Percentiles rank a stretch among this genome's conserved stretches.
These are phyloP conservation scores for Pelargonium fulgidum DNA, from an alignment of 441 rosid genomes.

Conservation along the genomic window DNA sequence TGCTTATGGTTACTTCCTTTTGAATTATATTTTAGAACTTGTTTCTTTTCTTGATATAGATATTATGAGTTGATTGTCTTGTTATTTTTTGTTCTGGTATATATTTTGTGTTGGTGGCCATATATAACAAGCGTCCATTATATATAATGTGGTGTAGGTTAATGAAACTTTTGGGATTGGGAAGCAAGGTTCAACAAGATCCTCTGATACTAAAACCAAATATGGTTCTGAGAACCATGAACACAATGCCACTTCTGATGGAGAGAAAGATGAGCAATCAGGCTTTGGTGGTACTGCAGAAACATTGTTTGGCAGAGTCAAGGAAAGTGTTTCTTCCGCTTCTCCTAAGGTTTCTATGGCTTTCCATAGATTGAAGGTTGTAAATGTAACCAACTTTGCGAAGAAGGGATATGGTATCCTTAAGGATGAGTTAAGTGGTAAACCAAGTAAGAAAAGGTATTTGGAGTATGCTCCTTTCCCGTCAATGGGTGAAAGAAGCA, in stretches of 20 bases:
- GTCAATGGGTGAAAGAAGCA: constrained; percentile 63
- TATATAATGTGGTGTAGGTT: no score
- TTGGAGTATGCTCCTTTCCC: constrained; percentile 65
- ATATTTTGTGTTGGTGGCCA: no score
- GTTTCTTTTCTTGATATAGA: no score
- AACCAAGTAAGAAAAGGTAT: constrained; percentile 62
- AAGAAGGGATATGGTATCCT: constrained; percentile 83
- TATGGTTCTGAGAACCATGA: constrained; percentile 31
- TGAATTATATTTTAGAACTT: no score
- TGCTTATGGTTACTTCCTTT: no score
- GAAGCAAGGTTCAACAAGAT: constrained; percentile 41
- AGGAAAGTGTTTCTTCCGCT: constrained; percentile 46
- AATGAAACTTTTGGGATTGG: constrained; percentile 57
- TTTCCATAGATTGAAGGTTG: constrained; percentile 57
- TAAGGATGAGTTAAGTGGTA: constrained; percentile 73
- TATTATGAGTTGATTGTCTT: no score
- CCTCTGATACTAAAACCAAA: constrained; percentile 33
- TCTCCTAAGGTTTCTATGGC: constrained; percentile 55
- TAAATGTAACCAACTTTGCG: constrained; percentile 60
- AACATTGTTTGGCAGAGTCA: constrained; percentile 57
- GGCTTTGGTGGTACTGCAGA: constrained; percentile 36
- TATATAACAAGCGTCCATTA: no score
- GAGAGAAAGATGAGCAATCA: constrained; percentile 39
- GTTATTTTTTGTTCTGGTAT: no score
- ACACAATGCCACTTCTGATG: constrained; percentile 40